Evolutionary conservation across 495 filamentous ascomycete species (phyloP).

Genomic region (Penicillium argentinense): DNA sequence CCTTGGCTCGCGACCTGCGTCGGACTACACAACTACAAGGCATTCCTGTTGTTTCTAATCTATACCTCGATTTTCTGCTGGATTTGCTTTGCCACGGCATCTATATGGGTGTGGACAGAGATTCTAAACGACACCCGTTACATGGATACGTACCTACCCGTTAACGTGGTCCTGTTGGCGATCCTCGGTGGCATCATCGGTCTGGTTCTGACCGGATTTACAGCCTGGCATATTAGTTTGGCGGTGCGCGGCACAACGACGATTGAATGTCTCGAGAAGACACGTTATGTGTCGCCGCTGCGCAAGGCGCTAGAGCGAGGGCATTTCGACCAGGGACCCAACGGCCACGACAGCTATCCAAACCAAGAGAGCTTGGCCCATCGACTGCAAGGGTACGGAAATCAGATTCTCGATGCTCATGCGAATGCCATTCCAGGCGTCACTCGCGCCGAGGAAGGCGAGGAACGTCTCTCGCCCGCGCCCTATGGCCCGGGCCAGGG

Average conservation of each 20-base stretch:
- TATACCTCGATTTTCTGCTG: constrained; percentile 88
- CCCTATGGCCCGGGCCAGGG: constrained; percentile 26
- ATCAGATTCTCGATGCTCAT: constrained; percentile 77
- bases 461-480: constrained; percentile 46
- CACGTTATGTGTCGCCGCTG: constrained; percentile 81
- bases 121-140: constrained; percentile 63
- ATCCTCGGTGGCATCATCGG: constrained; percentile 90
- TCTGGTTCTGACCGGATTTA: constrained; percentile 85
- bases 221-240: constrained; percentile 86
- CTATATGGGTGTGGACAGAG: constrained; percentile 77
- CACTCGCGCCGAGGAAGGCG: constrained; percentile 77
- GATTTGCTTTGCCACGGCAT: constrained; percentile 70
- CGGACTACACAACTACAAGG: constrained; percentile 90
- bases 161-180: constrained; percentile 86
- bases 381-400: constrained; percentile 63
- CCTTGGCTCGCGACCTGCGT: constrained; percentile 97
- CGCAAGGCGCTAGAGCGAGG: constrained; percentile 65
- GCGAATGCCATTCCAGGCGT: constrained; percentile 80
- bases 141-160: constrained; percentile 71
- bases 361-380: constrained; percentile 59
- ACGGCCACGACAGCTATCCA: constrained; percentile 40
- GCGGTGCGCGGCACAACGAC: constrained; percentile 80
- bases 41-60: constrained; percentile 90
- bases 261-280: constrained; percentile 93
- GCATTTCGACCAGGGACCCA: constrained; percentile 44